Evolutionary conservation across 2,329 filamentous ascomycete species (phyloP).

Genomic region (Colletotrichum euphorbiae): DNA sequence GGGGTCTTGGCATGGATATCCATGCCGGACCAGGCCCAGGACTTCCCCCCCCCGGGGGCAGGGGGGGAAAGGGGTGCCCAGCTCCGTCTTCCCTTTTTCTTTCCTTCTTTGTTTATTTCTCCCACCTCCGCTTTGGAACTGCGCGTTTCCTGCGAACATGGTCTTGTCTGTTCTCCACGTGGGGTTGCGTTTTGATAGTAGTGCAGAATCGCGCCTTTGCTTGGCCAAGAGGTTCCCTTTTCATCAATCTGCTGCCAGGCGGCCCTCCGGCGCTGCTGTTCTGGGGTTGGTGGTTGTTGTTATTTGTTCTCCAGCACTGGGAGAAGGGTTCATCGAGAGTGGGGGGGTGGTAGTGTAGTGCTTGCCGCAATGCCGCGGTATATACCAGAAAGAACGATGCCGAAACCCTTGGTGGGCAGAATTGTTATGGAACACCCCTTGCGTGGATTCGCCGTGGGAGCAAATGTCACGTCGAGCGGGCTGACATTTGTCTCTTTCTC

Average conservation of each 20-base stretch:
- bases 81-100: neutral
- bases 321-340: slow-evolving; percentile 16
- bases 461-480: slow-evolving; percentile 18
- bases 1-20: slow-evolving; percentile 32
- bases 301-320: neutral
- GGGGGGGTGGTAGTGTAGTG: neutral
- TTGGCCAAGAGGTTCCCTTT: slow-evolving; percentile 5
- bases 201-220: neutral
- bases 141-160: neutral
- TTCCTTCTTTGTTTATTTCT: neutral
- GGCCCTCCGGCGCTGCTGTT: neutral
- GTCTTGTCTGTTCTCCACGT: slow-evolving; percentile 27
- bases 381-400: slow-evolving; percentile 14
- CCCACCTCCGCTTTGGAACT: no score
- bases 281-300: neutral
- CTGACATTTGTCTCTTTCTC: neutral
- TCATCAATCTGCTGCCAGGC: slow-evolving; percentile 2
- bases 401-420: slow-evolving; percentile 27
- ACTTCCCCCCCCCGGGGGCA: neutral
- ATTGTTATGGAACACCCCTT: no score
- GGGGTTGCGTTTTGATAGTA: slow-evolving; percentile 1
- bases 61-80: neutral
- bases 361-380: neutral
- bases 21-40: slow-evolving; percentile 29
- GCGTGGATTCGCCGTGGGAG: slow-evolving; percentile 4